Base-by-base conservation (phyloP, 371 early-diverging fungal species). In the Syncephalastrum sp. region DNA sequence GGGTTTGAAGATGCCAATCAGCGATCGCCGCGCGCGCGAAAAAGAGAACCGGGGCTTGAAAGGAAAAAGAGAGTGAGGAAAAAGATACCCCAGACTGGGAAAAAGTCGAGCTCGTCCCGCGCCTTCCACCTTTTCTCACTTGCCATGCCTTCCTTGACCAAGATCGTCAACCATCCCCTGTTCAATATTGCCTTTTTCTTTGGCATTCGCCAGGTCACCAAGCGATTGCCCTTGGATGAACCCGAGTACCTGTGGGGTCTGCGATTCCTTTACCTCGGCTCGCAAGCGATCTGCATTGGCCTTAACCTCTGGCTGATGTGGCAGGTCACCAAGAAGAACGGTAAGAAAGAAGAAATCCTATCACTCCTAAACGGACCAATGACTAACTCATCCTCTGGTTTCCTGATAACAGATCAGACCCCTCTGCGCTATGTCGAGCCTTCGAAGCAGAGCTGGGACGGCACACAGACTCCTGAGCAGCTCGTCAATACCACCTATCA, bases 401-500 rank as follows among this genome's bases (percentile, higher is more conserved):
- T 3, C 5, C 10, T 33, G 38, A 12, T 25, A 23, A 52, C 53
- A 77, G 78, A 77, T 53, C 62, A 62, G 23, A 77, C 78, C 21
- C 24, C 54, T 10, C 49, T 77, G 16, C 65, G 66, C 13, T 77
- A 77, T 46, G 74, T 77, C 14, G 67, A 74, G 25, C 72, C 74
- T 47, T 63, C 62, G 3, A 47, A 52, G n/a, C 68, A 63, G 16
- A 53, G 61, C 6, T 77, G 78, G 78, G 70, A 74, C 63, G 78
- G 78, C 12, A 64, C 60, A 16, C 59, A 67, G 45, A 57, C 57
- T 15, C 21, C 57, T 12, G 77, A 77, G 23, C 53, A 60, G 17
- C 55, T 77, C 45, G 57, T 77, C 17, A 61, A 46, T 24, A 77
- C 69, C 14, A 77, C 68, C 10, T 50, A 56, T 25, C 61, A 46